Evolutionary conservation across 441 rosid species (phyloP).

Genomic region (Aquilaria agallochum): DNA sequence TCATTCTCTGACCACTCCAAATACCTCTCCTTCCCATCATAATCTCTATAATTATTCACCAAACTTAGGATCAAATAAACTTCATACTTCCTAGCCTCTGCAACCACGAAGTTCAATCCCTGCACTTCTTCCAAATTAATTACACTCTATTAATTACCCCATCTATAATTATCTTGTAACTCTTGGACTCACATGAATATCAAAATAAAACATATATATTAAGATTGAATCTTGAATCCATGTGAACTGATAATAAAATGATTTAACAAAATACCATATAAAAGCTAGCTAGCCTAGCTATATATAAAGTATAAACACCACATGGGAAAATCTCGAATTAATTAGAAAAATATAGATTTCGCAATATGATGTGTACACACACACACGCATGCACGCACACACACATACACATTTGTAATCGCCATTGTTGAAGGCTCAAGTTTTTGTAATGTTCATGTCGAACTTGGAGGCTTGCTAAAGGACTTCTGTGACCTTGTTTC

Average conservation of each 20-base stretch:
- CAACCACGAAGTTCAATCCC: constrained; percentile 37
- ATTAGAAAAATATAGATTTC: too few species aligned
- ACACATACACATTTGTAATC: constrained; percentile 14
- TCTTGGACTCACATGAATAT: too few species aligned
- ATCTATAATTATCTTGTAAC: too few species aligned
- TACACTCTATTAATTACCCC: too few species aligned
- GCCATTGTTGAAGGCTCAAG: constrained; percentile 63
- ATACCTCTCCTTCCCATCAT: constrained; percentile 27
- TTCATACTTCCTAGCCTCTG: constrained; percentile 26
- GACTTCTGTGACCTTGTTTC: constrained; percentile 32
- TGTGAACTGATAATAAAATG: too few species aligned
- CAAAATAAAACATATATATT: too few species aligned
- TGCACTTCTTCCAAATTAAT: not conserved
- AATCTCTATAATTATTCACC: constrained; percentile 32
- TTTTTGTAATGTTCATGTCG: constrained; percentile 55
- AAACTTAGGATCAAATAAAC: constrained; percentile 30
- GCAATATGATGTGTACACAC: too few species aligned
- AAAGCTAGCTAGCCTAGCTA: too few species aligned
- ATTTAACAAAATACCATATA: too few species aligned
- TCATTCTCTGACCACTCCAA: constrained; percentile 31
- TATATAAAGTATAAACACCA: too few species aligned
- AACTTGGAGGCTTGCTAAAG: constrained; percentile 37
- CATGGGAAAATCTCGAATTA: too few species aligned
- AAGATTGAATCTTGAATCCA: too few species aligned
- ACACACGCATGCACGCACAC: not conserved